Base-by-base conservation (phyloP, 2,329 filamentous ascomycete species). In the Aciculosporium take region DNA sequence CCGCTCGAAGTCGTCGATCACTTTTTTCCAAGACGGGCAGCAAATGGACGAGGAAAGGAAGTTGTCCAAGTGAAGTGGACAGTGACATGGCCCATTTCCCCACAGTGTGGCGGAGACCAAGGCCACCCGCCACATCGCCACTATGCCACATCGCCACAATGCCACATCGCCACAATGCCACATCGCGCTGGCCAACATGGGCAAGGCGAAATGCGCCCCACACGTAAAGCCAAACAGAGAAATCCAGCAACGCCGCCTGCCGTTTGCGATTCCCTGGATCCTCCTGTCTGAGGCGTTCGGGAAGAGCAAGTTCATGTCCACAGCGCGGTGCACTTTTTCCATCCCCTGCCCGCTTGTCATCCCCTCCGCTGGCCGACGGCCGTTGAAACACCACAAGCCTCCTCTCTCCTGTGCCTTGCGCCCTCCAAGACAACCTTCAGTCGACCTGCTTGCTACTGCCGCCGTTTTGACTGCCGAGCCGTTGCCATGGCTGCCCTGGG, bases 401-500 rank as follows among this genome's bases (percentile, higher is more conserved):
- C 12, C 12, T 24, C 27, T 29, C 13, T 28, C 7, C 12, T 18
- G 7, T 20, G 9, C 28, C n/a, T 31, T 24, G 8, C 15, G 18
- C 23, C 4, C 18, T 15, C 29, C 36, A 5, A 37, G n/a, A 25
- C 28, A 20, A n/a, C 24, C 17, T 4, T 24, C 25, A 18, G 21
- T 25, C 39, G 33, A 9, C 27, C 28, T 21, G 20, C 13, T 8
- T 25, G 32, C 32, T 21, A 27, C 34, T 23, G 37, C 29, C 37
- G 41, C 41, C 32, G 41, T 34, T 13, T 17, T 17, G 28, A 38
- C 39, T 44, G 21, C 41, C 9, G n/a, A 20, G 20, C 28, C 33
- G 51, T 55, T 56, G 57, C 47, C 60, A 98, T 96, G 91, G 84
- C 91, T 60, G 79, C 89, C 57, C 79, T 98, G 56, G 89, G 91